Conservation (phyloP, 768 basidiomycete genomes). For the Lactifluus echinatus region DNA sequence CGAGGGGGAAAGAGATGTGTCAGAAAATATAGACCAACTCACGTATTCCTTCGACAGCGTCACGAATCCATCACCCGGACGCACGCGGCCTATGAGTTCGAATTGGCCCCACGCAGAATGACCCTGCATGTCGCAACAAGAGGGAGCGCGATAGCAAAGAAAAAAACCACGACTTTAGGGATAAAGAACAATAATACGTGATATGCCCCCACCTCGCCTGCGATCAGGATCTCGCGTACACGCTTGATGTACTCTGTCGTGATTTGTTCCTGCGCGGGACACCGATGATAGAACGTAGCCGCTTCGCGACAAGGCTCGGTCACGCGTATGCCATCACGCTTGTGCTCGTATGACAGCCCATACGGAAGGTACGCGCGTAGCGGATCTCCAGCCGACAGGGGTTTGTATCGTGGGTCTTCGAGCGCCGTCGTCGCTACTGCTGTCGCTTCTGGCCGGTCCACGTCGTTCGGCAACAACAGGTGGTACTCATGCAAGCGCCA, state of each 20-base stretch:
- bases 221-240: slow-evolving; percentile 56
- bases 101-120: slow-evolving; percentile 92
- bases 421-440: not conserved
- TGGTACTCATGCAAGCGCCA: slow-evolving; percentile 83
- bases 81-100: slow-evolving; percentile 67
- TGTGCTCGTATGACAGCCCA: slow-evolving; percentile 43
- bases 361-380: slow-evolving; percentile 53
- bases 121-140: slow-evolving; percentile 40
- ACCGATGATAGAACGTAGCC: slow-evolving; percentile 26
- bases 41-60: slow-evolving; percentile 84
- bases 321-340: slow-evolving; percentile 39
- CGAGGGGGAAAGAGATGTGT: not conserved
- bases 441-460: slow-evolving; percentile 23
- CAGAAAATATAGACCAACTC: slow-evolving; percentile 14
- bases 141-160: not conserved
- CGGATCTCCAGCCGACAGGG: slow-evolving; percentile 51
- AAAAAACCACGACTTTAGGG: not conserved
- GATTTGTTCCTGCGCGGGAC: slow-evolving; percentile 1
- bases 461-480: slow-evolving; percentile 30
- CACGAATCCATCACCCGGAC: slow-evolving; percentile 73
- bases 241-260: slow-evolving; percentile 20
- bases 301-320: slow-evolving; percentile 33
- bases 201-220: slow-evolving; percentile 51
- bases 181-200: not conserved
- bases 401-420: slow-evolving; percentile 17